Evolutionary conservation across 768 basidiomycete genomes (phyloP).

Genomic region (Cystofilobasidium bisporidii): DNA sequence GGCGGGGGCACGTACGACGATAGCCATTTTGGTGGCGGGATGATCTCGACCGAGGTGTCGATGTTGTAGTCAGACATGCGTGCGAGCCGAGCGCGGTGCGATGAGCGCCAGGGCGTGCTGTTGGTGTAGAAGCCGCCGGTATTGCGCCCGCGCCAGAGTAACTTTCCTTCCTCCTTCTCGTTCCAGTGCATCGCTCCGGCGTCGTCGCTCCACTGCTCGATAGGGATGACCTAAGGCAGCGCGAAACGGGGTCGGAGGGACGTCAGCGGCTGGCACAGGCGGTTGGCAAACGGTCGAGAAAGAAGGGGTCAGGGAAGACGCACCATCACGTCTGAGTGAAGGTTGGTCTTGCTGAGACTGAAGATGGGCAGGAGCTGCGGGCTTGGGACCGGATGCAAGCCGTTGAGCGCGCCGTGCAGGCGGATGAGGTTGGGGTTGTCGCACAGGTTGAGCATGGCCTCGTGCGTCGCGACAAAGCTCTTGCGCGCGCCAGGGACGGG

Average conservation of each 20-base stretch:
- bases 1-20: neutral
- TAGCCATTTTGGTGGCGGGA: constrained; percentile 18
- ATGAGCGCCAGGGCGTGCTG: constrained; percentile 33
- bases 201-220: constrained; percentile 35
- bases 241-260: neutral
- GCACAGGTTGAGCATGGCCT: constrained; percentile 49
- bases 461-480: constrained; percentile 48
- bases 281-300: too few species aligned
- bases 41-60: constrained; percentile 13
- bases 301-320: too few species aligned
- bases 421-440: constrained; percentile 42
- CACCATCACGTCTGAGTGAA: constrained; percentile 36
- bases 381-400: constrained; percentile 30
- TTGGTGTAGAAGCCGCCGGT: constrained; percentile 34
- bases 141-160: constrained; percentile 37
- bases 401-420: constrained; percentile 39
- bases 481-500: constrained; percentile 21
- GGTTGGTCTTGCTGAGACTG: constrained; percentile 33
- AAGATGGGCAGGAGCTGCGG: constrained; percentile 34
- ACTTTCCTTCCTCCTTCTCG: constrained; percentile 31
- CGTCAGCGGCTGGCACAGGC: neutral
- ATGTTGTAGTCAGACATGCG: constrained; percentile 19
- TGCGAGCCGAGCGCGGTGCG: constrained; percentile 36
- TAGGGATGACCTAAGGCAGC: constrained; percentile 28
- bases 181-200: constrained; percentile 32